Conservation (phyloP, 768 basidiomycete genomes). For the Hydnomerulius pinastri region DNA sequence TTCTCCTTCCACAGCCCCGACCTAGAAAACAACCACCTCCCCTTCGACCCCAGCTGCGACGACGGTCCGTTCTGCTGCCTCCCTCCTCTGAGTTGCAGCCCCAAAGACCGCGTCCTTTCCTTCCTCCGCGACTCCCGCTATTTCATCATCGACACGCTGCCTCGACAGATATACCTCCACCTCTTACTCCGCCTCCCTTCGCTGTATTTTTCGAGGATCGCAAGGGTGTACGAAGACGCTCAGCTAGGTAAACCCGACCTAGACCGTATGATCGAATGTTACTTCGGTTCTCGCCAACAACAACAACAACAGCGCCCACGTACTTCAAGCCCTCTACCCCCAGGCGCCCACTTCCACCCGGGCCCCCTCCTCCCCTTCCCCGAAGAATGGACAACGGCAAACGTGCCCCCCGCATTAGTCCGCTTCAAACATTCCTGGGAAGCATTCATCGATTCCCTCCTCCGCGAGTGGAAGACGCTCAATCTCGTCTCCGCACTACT, state of each 20-base stretch:
- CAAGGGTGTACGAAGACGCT: slow-evolving; percentile 74
- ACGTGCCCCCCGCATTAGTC: slow-evolving; percentile 62
- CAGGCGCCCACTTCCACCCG: slow-evolving; percentile 23
- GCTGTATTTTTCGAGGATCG: slow-evolving; percentile 78
- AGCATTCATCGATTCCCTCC: slow-evolving; percentile 65
- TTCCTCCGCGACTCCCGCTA: slow-evolving; percentile 22
- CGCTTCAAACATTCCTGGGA: slow-evolving; percentile 73
- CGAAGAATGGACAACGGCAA: slow-evolving; percentile 50
- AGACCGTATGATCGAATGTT: slow-evolving; percentile 46
- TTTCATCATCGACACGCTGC: slow-evolving; percentile 38
- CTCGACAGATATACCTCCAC: slow-evolving; percentile 46
- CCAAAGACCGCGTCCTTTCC: slow-evolving; percentile 12
- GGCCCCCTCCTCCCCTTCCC: slow-evolving; percentile 44
- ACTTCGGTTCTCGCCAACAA: slow-evolving; percentile 22
- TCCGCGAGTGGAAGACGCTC: slow-evolving; percentile 74
- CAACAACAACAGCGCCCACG: slow-evolving; percentile 14
- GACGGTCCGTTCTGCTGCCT: slow-evolving; percentile 25
- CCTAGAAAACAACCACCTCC: slow-evolving; percentile 9
- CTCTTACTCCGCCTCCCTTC: slow-evolving; percentile 70
- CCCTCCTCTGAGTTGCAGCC: slow-evolving; percentile 13
- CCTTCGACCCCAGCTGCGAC: slow-evolving; percentile 24
- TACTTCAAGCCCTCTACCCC: slow-evolving; percentile 30
- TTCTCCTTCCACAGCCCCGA: slow-evolving; percentile 26
- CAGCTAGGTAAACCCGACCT: slow-evolving; percentile 78
- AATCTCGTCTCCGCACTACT: slow-evolving; percentile 73